Base-by-base conservation (phyloP, 2,329 filamentous ascomycete species). In the Aspergillus terreus region DNA sequence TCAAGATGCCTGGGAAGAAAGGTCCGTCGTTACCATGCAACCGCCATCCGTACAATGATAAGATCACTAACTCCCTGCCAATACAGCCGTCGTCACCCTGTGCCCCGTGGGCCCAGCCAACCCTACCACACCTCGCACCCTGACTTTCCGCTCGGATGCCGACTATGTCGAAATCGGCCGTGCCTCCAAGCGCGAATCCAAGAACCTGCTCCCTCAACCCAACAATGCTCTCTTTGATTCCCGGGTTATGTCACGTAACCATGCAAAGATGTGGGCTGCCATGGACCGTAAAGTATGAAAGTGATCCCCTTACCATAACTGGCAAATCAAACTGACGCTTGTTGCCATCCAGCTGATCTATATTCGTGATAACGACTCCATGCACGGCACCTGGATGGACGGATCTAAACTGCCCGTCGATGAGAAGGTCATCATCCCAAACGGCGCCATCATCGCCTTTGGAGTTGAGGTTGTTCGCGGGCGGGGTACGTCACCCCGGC, bases 351-450 rank as follows among this genome's bases (percentile, higher is more conserved):
- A 74, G 71, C 53, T 61, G 44, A 66, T 83, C 43, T 76, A 71
- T 47, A 71, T 86, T 53, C 71, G 68, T 52, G 83, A 86, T 60
- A 70, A 71, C 15, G 76, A 74, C 32, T 85, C 82, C 7, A 83
- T 84, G 76, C 83, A 86, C 63, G 83, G 83, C 27, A 86, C 82
- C 15, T 76, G 68, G 52, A 56, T 85, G 45, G 82, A 84, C 58
- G 72, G 74, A 33, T 59, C 56, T 36, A 73, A 70, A 36, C 62
- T 82, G 23, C 50, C 60, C 4, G 47, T 73, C 10, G 67, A 65
- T 3, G 57, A 71, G 47, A 67, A 71, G 15, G 71, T 73, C 46
- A 53, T 66, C 2, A 54, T 82, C 23, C 64, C 65, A 1, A 65
- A 56, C 45, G 68, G 64, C 14, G 71, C 74, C 56, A 50, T 67